A percentile compares a stretch with the other conserved stretches of the same genome.
Conservation (phyloP, 257 asterid species). For the Galeopsis tetrahit region DNA sequence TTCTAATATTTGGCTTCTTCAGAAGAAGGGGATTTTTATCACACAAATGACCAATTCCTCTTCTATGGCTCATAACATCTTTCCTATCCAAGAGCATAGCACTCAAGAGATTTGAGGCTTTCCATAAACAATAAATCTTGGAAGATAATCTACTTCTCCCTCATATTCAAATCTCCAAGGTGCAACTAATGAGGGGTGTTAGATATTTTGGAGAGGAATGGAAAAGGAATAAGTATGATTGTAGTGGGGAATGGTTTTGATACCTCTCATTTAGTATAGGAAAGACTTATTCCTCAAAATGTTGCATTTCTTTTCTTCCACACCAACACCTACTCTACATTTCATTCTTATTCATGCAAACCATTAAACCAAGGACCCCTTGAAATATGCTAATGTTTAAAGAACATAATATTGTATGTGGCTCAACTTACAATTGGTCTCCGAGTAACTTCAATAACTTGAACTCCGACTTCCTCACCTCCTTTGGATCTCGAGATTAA, state of each 20-base stretch:
- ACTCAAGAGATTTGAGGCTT: neutral
- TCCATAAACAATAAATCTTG: slow-evolving; percentile 12
- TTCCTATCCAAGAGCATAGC: slow-evolving; percentile 20
- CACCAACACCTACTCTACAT: neutral
- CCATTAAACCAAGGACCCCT: neutral
- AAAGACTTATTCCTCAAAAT: neutral
- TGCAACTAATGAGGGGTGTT: neutral
- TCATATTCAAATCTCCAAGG: slow-evolving; percentile 22
- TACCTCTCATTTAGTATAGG: neutral
- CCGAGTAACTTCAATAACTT: slow-evolving; percentile 58
- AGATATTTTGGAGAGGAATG: neutral
- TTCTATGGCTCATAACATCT: slow-evolving; percentile 1
- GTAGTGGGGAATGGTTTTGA: neutral
- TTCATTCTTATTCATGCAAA: neutral
- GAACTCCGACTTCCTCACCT: slow-evolving; percentile 41
- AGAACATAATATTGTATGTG: slow-evolving; percentile 36
- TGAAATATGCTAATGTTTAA: slow-evolving; percentile 8
- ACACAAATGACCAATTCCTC: neutral
- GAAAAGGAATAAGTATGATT: neutral
- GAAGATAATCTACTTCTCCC: slow-evolving; percentile 2
- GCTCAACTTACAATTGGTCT: slow-evolving; percentile 83
- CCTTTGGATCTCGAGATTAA: slow-evolving; percentile 25
- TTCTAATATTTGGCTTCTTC: neutral
- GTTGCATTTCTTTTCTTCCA: neutral
- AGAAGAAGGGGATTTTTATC: neutral